Percentiles rank a stretch among this genome's conserved stretches.
Evolutionary conservation across 2,329 filamentous ascomycete genomes (phyloP).

Genomic region (Alternaria novae-zelandiae): DNA sequence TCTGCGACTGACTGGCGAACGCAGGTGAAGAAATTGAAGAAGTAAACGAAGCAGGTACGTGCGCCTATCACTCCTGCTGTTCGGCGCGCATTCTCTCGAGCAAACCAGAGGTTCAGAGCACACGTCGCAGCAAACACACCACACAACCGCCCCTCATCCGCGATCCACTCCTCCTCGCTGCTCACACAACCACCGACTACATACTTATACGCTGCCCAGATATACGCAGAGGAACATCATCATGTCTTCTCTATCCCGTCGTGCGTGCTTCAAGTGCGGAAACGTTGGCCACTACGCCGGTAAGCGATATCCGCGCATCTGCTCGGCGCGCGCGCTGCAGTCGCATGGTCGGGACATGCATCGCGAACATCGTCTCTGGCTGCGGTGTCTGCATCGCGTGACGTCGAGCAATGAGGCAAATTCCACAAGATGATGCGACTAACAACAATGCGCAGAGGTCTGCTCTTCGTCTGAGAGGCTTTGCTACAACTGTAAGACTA

Average conservation of each 20-base stretch:
- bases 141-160: slow-evolving; percentile 24
- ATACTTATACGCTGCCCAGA: slow-evolving; percentile 34
- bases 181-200: slow-evolving; percentile 13
- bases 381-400: slow-evolving; percentile 26
- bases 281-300: slow-evolving; percentile 62
- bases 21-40: slow-evolving; percentile 44
- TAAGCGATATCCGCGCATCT: slow-evolving; percentile 36
- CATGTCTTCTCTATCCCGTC: slow-evolving; percentile 61
- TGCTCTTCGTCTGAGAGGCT: slow-evolving; percentile 98
- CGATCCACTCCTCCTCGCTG: slow-evolving; percentile 21
- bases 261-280: slow-evolving; percentile 62
- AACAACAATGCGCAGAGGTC: slow-evolving; percentile 67
- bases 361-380: slow-evolving; percentile 18
- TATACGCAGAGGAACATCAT: slow-evolving; percentile 43
- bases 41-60: slow-evolving; percentile 38
- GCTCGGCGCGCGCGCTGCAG: slow-evolving; percentile 23
- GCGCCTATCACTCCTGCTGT: slow-evolving; percentile 5
- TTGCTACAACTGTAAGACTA: slow-evolving; percentile 93
- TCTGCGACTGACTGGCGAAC: slow-evolving; percentile 35
- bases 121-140: slow-evolving; percentile 28
- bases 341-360: slow-evolving; percentile 21
- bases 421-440: slow-evolving; percentile 20
- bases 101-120: slow-evolving; percentile 11
- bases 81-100: slow-evolving; percentile 4
- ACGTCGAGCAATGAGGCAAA: slow-evolving; percentile 15